Conservation (phyloP, 2,329 filamentous ascomycete genomes). For the Helotiales sp. region DNA sequence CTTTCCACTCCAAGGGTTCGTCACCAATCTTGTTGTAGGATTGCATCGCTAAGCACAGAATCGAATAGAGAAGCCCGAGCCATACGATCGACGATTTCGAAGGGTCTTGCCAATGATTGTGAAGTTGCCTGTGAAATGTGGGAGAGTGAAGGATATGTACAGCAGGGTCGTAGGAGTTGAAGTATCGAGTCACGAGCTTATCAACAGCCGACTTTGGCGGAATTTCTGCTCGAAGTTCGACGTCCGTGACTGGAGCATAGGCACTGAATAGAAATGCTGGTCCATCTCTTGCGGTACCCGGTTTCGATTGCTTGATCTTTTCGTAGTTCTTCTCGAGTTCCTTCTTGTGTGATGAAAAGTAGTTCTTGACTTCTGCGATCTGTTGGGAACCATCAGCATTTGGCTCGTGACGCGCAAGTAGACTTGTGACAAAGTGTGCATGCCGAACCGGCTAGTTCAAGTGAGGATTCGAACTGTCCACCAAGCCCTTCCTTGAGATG, state of each 20-base stretch:
- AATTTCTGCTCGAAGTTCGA: slow-evolving; percentile 76
- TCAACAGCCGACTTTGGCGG: slow-evolving; percentile 83
- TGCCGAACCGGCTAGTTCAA: not conserved
- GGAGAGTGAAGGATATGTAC: slow-evolving; percentile 78
- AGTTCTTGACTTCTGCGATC: slow-evolving; percentile 92
- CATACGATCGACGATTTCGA: slow-evolving; percentile 73
- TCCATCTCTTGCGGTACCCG: slow-evolving; percentile 58
- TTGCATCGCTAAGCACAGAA: slow-evolving; percentile 75
- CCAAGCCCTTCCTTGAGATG: not conserved
- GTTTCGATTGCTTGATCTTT: slow-evolving; percentile 69
- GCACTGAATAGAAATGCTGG: slow-evolving; percentile 80
- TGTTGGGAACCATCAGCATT: slow-evolving; percentile 34
- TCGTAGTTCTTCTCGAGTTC: slow-evolving; percentile 82
- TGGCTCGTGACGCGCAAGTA: not conserved
- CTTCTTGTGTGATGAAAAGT: slow-evolving; percentile 83
- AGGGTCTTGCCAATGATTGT: slow-evolving; percentile 68
- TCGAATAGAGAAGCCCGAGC: slow-evolving; percentile 74
- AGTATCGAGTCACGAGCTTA: slow-evolving; percentile 83
- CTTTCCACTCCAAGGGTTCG: slow-evolving; percentile 76
- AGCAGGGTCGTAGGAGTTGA: slow-evolving; percentile 76
- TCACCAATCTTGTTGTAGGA: slow-evolving; percentile 79
- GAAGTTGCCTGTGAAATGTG: slow-evolving; percentile 76
- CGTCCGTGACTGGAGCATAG: slow-evolving; percentile 65
- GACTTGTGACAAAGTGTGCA: not conserved
- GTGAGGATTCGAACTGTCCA: not conserved